phyloP scores from a whole-genome alignment of 768 basidiomycete species.

The Pholiota conissans region DNA sequence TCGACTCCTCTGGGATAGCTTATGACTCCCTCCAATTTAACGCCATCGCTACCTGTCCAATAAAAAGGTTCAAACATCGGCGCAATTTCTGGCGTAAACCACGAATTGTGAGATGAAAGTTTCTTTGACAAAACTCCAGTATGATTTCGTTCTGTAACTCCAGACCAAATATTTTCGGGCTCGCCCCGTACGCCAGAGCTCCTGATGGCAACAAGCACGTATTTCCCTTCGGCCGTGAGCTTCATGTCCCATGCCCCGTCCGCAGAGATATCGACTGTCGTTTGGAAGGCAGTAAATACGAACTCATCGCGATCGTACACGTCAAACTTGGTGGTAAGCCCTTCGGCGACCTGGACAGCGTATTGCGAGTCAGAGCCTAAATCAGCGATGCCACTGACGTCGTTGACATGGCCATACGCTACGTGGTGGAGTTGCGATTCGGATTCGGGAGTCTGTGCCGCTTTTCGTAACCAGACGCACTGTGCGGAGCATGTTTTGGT shows the following conservation, averaged over 20 bases:
- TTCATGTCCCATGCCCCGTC: slow-evolving; percentile 9
- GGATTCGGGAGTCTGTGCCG: neutral
- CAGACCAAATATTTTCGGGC: slow-evolving; percentile 12
- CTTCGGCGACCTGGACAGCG: slow-evolving; percentile 9
- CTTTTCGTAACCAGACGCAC: neutral
- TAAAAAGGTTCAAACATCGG: slow-evolving; percentile 4
- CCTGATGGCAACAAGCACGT: slow-evolving; percentile 8
- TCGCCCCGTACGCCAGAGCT: slow-evolving; percentile 10
- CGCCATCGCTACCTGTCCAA: slow-evolving; percentile 10
- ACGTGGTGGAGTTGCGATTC: neutral
- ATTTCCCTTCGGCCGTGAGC: slow-evolving; percentile 4
- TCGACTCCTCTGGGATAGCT: slow-evolving; percentile 9
- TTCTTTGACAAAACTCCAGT: slow-evolving; percentile 5
- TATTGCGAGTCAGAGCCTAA: slow-evolving; percentile 9
- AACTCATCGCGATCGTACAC: slow-evolving; percentile 6
- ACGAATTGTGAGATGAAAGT: slow-evolving; percentile 9
- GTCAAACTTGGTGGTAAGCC: slow-evolving; percentile 11
- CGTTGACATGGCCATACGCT: slow-evolving; percentile 10
- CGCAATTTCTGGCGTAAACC: slow-evolving; percentile 4
- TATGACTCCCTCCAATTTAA: slow-evolving; percentile 11
- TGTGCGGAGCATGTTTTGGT: neutral
- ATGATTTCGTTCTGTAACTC: slow-evolving; percentile 4
- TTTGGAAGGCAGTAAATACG: slow-evolving; percentile 11
- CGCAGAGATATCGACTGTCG: neutral
- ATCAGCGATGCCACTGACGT: slow-evolving; percentile 6